Conservation (phyloP, 225 moss, liverwort and hornwort genomes). For the Rhytidiadelphus loreus region DNA sequence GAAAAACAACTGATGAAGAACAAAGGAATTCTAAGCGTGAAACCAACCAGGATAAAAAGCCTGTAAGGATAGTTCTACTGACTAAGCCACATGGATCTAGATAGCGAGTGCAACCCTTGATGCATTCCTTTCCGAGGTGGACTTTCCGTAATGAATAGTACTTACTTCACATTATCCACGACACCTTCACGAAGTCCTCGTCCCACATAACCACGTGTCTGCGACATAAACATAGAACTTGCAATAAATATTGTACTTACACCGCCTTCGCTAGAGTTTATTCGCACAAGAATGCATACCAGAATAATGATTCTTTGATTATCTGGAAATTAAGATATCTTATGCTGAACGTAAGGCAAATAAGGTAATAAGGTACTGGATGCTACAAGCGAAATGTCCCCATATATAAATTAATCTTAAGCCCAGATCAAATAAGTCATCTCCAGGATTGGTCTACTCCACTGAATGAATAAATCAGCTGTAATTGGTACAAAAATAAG, state of each 20-base stretch:
- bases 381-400: background rate
- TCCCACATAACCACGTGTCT: constrained; percentile 82
- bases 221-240: constrained; percentile 10
- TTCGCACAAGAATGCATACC: background rate
- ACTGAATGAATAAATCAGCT: background rate
- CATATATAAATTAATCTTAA: background rate
- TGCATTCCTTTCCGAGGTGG: background rate
- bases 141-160: background rate
- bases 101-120: background rate
- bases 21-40: background rate
- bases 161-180: constrained; percentile 81
- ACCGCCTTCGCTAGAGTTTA: background rate
- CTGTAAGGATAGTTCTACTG: background rate
- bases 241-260: background rate
- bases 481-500: background rate
- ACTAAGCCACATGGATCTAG: background rate
- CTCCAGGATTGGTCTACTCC: background rate
- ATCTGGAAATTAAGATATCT: background rate
- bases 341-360: background rate
- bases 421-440: background rate
- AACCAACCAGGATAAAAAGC: background rate
- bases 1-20: background rate
- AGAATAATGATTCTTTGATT: background rate
- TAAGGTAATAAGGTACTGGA: background rate
- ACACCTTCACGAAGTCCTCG: constrained; percentile 89